Evolutionary conservation across 164 flowering plant genomes (phyloP).

Genomic region (Annona squamosa): DNA sequence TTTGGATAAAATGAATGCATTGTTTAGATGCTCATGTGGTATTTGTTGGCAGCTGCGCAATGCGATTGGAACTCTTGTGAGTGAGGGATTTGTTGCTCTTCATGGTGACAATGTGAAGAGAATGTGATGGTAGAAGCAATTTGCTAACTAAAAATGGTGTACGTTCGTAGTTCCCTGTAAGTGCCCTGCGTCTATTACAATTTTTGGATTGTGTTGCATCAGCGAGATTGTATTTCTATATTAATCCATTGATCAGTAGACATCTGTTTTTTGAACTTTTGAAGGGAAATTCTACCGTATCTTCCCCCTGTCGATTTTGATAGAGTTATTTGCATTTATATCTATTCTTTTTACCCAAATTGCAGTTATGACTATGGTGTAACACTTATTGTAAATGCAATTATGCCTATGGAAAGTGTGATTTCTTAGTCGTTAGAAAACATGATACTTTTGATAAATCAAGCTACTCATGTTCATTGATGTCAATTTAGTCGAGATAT

Average conservation of each 20-base stretch:
- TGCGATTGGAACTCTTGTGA: conserved; percentile 71
- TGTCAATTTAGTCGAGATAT: too few relatives aligned
- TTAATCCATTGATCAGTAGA: not conserved
- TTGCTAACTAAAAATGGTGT: not conserved
- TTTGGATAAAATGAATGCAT: not conserved
- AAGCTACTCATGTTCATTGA: too few relatives aligned
- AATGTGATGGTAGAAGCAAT: conserved; percentile 26
- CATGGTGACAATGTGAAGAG: conserved; percentile 80
- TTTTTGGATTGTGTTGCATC: not conserved
- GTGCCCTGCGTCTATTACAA: not conserved
- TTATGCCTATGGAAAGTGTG: too few relatives aligned
- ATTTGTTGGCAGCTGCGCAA: conserved; percentile 51
- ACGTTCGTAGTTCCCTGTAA: not conserved
- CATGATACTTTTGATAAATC: too few relatives aligned
- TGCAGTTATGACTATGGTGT: too few relatives aligned
- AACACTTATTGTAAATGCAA: too few relatives aligned
- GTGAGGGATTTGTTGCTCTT: conserved; percentile 65
- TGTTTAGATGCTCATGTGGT: not conserved
- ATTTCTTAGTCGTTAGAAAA: too few relatives aligned
- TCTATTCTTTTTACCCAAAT: too few relatives aligned
- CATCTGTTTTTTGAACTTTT: not conserved
- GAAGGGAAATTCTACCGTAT: not conserved
- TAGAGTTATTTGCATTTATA: too few relatives aligned
- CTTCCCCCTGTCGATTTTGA: too few relatives aligned
- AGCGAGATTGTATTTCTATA: not conserved